A percentile compares a stretch with the other conserved stretches of the same genome.
phyloP scores from a whole-genome alignment of 192 early-diverging fungal genomes.

The Mortierella antarctica region DNA sequence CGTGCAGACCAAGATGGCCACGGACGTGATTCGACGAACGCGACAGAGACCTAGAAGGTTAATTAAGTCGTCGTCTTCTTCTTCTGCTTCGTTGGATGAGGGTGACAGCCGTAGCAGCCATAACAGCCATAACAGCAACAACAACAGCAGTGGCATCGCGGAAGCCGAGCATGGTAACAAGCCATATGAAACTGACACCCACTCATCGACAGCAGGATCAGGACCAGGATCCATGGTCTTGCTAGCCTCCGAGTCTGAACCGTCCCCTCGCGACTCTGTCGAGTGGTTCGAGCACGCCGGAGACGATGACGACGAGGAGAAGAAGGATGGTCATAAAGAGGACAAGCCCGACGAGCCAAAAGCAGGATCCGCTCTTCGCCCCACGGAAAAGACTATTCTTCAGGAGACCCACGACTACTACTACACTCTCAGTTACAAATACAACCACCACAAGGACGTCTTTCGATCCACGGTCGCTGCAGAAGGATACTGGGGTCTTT shows the following conservation, averaged over 20 bases:
- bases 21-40: slow-evolving; percentile 21
- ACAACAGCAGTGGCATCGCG: neutral
- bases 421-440: slow-evolving; percentile 24
- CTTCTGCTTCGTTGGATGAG: neutral
- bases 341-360: no score
- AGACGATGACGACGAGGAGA: neutral
- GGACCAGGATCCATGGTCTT: no score
- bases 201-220: no score
- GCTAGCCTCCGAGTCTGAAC: neutral
- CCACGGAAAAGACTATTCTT: no score
- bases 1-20: slow-evolving; percentile 30
- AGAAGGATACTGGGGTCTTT: slow-evolving; percentile 21
- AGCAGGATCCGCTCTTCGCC: no score
- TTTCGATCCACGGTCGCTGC: neutral
- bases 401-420: neutral
- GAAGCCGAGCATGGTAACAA: no score
- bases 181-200: no score
- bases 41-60: neutral
- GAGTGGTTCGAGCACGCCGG: slow-evolving; percentile 23
- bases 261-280: neutral
- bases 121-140: no score
- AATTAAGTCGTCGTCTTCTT: neutral
- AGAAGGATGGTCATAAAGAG: no score
- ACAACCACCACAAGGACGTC: slow-evolving; percentile 2
- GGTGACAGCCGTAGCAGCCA: neutral